phyloP scores from a whole-genome alignment of 2,329 filamentous ascomycete species.

The Phyllachora maydis region DNA sequence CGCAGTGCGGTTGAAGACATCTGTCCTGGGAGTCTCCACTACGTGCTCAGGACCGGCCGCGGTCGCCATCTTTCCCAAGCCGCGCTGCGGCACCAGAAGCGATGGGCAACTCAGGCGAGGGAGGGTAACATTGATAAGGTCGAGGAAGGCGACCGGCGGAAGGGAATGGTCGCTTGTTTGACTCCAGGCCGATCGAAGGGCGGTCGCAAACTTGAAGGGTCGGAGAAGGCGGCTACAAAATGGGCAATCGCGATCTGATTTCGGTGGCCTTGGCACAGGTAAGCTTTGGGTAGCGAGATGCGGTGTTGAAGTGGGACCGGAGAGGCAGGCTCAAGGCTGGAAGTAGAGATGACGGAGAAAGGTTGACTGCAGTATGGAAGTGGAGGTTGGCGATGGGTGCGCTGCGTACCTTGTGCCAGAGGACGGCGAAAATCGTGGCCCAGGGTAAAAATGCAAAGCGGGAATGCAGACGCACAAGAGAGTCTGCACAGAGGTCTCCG shows the following conservation, averaged over 20 bases:
- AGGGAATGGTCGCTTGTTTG: constrained; percentile 2
- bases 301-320: not conserved
- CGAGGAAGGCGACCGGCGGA: constrained; percentile 1
- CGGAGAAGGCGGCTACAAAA: constrained; percentile 7
- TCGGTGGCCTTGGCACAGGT: constrained; percentile 3
- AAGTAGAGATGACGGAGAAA: too few relatives aligned
- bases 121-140: constrained; percentile 17
- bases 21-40: constrained; percentile 5
- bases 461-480: not conserved
- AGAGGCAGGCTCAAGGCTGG: too few relatives aligned
- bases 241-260: constrained; percentile 5
- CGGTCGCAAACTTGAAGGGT: constrained; percentile 5
- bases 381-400: not conserved
- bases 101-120: constrained; percentile 16
- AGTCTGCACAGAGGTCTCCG: not conserved
- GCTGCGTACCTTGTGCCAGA: not conserved
- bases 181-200: constrained; percentile 1
- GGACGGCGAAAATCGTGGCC: not conserved
- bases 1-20: constrained; percentile 5
- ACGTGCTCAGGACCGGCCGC: constrained; percentile 10
- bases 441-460: not conserved
- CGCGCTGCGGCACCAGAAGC: constrained; percentile 25
- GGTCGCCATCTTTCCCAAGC: constrained; percentile 17
- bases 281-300: constrained; percentile 2
- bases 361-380: too few relatives aligned